Conservation (phyloP, 2,329 filamentous ascomycete genomes). For the Paramyrothecium roridum region DNA sequence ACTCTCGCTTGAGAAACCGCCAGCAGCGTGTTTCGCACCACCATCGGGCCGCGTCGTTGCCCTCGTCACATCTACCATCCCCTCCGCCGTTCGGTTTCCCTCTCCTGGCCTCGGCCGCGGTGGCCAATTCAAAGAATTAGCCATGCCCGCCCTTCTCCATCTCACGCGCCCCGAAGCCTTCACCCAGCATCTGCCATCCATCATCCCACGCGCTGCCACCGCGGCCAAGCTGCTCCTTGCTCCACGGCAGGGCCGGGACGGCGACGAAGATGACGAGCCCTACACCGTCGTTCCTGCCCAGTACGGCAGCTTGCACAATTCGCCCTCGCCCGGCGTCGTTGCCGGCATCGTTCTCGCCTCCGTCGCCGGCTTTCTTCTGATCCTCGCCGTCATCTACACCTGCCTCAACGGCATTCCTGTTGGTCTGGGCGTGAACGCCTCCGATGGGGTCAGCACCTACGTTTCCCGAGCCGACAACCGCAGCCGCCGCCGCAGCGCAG, state of each 20-base stretch:
- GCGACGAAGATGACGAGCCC: conserved; percentile 7
- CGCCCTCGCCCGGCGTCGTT: conserved; percentile 37
- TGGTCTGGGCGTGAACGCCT: conserved; percentile 15
- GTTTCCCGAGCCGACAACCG: conserved; percentile 3
- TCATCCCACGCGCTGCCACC: conserved; percentile 11
- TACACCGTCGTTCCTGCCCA: conserved; percentile 29
- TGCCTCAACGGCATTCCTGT: conserved; percentile 41
- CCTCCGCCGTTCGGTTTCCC: too few relatives aligned
- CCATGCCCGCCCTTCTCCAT: conserved; percentile 6
- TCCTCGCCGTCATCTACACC: conserved; percentile 49
- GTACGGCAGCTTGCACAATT: conserved; percentile 32
- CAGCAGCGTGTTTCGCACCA: too few relatives aligned
- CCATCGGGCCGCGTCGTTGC: too few relatives aligned
- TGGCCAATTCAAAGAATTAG: background rate
- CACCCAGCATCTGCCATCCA: conserved; percentile 3
- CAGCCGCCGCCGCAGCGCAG: conserved; percentile 8
- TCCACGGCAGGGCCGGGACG: conserved; percentile 11
- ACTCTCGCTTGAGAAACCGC: too few relatives aligned
- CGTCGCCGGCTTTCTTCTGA: conserved; percentile 47
- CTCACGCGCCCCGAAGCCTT: conserved; percentile 9
- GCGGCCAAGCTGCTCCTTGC: conserved; percentile 8
- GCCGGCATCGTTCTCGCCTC: conserved; percentile 43
- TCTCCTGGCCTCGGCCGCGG: too few relatives aligned
- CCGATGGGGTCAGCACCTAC: conserved; percentile 15
- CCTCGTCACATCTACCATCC: too few relatives aligned